Evolutionary conservation across 2,329 filamentous ascomycete species (phyloP), one percentile per base, ranked within the genome.

Genomic region (Thermothelomyces thermophilus): DNA sequence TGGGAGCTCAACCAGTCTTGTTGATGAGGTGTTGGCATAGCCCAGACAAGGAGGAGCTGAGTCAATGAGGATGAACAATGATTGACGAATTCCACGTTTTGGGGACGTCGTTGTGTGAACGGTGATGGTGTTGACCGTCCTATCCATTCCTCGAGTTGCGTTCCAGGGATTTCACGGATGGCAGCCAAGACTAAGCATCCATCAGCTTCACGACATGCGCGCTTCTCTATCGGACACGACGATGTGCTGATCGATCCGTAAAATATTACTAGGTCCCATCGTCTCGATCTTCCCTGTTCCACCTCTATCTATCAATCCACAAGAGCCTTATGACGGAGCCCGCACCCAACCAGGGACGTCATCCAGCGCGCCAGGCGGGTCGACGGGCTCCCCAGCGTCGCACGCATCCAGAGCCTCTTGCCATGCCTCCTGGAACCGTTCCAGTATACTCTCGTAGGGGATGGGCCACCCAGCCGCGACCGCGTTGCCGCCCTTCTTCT

Each of bases 371-470:
- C 60, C 60, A 1, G 58, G 56, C 31, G 51, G 61, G 56, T 61
- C 56, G 43, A 31, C 51, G 41, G 47, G 50, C 48, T 60, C 61
- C 43, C 55, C 56, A 13, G 41, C 41, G 16, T 60, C 55, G n/a
- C 86, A 93, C 0, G 87, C 88, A 0, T 86, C 84, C 33, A 90
- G 83, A 39, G 79, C 77, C 3, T 73, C 68, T n/a, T 90, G 79
- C 50, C 81, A 77, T 34, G 77, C 74, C 56, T 83, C 77, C 39
- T 74, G 74, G 48, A 81, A 77, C 56, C 79, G 78, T 30, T 77
- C 73, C 40, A 72, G 74, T 14, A 94, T 77, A 0, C 84, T 83
- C 50, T 81, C 74, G 76, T 84, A 89, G 1, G 87, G 80, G 37
- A 71, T 72, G 1, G 90, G 90, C 71, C 91, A 96, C 0, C 87